Conservation (phyloP, 805 yeast species). For the Metschnikowia amazonensis region DNA sequence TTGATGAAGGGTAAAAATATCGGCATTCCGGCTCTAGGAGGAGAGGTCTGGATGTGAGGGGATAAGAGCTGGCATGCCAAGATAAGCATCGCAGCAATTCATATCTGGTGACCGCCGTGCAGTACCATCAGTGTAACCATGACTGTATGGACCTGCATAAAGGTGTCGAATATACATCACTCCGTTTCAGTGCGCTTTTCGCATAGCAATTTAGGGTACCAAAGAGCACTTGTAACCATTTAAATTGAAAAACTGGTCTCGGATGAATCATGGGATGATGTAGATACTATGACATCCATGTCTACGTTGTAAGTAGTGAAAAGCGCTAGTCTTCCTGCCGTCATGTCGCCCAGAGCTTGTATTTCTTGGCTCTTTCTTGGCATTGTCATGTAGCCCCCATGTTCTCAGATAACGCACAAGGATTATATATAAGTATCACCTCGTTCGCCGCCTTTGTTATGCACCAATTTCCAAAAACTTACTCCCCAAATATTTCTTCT, state of each 20-base stretch:
- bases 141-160: neutral
- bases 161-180: neutral
- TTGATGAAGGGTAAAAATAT: neutral
- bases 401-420: neutral
- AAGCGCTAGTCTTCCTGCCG: neutral
- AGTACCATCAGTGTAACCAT: neutral
- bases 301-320: neutral
- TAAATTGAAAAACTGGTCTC: too few relatives aligned
- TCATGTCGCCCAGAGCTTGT: neutral
- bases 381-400: neutral
- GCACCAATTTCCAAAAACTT: neutral
- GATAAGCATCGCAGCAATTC: constrained; percentile 5
- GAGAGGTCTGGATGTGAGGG: neutral
- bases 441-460: neutral
- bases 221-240: too few relatives aligned
- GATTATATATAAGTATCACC: neutral
- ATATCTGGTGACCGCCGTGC: neutral
- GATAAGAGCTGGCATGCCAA: neutral
- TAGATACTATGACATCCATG: neutral
- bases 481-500: neutral
- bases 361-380: constrained; percentile 6
- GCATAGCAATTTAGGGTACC: neutral
- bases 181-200: neutral
- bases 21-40: neutral
- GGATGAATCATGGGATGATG: neutral